Percentiles rank a stretch among this genome's conserved stretches.
Evolutionary conservation across 345 rosid species (phyloP).

Genomic region (Sisymbrium irio): DNA sequence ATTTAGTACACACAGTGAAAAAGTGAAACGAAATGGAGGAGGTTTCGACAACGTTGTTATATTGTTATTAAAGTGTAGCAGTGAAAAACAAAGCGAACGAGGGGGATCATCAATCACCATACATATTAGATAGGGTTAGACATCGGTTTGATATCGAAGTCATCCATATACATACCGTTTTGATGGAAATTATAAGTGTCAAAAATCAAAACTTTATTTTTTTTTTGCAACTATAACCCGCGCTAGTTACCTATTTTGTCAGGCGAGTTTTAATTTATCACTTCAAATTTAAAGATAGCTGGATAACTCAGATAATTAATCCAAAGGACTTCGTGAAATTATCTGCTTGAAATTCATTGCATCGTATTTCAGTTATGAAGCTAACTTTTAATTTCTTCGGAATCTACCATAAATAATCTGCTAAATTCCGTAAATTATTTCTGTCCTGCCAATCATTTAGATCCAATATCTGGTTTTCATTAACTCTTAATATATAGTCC

Average conservation of each 20-base stretch:
- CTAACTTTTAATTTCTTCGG: background rate
- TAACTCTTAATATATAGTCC: background rate
- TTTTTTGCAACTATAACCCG: background rate
- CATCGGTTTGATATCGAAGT: background rate
- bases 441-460: background rate
- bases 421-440: background rate
- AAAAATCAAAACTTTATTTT: too few species aligned
- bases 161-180: background rate
- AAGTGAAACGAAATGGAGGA: background rate
- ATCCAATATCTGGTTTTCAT: background rate
- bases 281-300: background rate
- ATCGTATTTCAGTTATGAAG: background rate
- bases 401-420: background rate
- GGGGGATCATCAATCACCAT: background rate
- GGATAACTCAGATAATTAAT: background rate
- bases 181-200: background rate
- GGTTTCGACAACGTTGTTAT: background rate
- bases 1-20: background rate
- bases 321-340: background rate
- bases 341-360: background rate
- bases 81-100: background rate
- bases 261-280: background rate
- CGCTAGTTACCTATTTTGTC: background rate
- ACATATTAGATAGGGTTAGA: background rate
- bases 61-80: slow-evolving; percentile 8